phyloP scores from a whole-genome alignment of 2,329 filamentous ascomycete genomes.

The Trichoderma arundinaceum region DNA sequence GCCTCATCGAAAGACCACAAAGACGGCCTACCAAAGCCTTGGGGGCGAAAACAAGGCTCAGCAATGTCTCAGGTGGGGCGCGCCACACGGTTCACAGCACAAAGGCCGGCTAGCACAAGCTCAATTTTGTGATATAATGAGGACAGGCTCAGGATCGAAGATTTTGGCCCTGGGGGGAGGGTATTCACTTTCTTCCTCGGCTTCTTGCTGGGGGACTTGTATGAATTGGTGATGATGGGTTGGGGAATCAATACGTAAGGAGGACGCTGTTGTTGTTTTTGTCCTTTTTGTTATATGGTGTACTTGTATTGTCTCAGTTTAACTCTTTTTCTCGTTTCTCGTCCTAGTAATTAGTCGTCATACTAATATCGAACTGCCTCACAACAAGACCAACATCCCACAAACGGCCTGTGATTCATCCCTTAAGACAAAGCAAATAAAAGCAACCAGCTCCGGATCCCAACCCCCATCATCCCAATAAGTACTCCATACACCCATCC shows the following conservation, averaged over 20 bases:
- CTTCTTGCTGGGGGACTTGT: no score
- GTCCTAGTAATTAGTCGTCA: background rate
- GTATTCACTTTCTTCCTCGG: no score
- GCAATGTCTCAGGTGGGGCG: constrained; percentile 3
- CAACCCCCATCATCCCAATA: background rate
- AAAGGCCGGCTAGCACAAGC: no score
- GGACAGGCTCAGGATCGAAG: background rate
- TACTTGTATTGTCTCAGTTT: background rate
- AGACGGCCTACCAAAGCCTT: background rate
- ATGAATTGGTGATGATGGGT: no score
- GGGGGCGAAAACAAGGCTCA: constrained; percentile 3
- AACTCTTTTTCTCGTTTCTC: background rate
- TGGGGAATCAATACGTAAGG: no score
- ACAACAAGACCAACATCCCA: background rate
- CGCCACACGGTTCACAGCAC: constrained; percentile 4
- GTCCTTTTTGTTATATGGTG: no score
- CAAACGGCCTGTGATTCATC: background rate
- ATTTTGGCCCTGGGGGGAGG: background rate
- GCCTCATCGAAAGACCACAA: background rate
- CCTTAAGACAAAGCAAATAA: background rate
- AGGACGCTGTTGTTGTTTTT: no score
- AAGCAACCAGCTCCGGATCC: background rate
- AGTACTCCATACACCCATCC: background rate
- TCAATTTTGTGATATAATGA: background rate
- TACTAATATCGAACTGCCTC: background rate